Evolutionary conservation across 768 basidiomycete genomes (phyloP).

Genomic region (Trametes maxima): DNA sequence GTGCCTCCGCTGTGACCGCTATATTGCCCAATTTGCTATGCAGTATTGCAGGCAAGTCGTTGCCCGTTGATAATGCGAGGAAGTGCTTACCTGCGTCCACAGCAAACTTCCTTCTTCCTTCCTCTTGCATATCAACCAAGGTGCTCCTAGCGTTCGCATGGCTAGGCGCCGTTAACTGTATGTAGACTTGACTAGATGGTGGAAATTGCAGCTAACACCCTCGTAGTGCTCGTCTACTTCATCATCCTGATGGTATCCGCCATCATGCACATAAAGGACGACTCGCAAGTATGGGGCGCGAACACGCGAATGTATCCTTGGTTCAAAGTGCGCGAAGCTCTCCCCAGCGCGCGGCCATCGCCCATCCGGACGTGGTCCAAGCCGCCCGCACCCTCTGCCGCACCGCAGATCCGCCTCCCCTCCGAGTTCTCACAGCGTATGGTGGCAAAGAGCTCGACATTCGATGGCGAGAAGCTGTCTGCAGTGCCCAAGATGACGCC

Average conservation of each 20-base stretch:
- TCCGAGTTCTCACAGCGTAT: constrained; percentile 8
- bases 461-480: constrained; percentile 19
- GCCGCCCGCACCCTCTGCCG: constrained; percentile 20
- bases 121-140: constrained; percentile 52
- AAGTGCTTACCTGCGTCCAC: not conserved
- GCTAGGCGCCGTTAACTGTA: constrained; percentile 32
- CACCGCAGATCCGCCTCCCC: constrained; percentile 17
- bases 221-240: constrained; percentile 61
- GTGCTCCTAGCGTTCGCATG: constrained; percentile 65
- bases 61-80: not conserved
- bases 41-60: constrained; percentile 1
- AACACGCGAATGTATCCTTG: constrained; percentile 48
- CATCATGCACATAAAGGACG: constrained; percentile 45
- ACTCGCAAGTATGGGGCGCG: constrained; percentile 54
- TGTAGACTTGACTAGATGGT: not conserved
- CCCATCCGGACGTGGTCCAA: constrained; percentile 41
- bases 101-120: constrained; percentile 12
- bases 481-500: constrained; percentile 14
- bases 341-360: constrained; percentile 41
- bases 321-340: constrained; percentile 31
- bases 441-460: constrained; percentile 3
- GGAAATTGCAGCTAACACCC: constrained; percentile 6
- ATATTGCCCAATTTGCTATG: constrained; percentile 43
- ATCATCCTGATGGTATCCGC: constrained; percentile 48
- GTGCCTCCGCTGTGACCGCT: constrained; percentile 51